Percentiles rank a stretch among this genome's conserved stretches.
phyloP scores from a whole-genome alignment of 106 monocot genomes.

The Dendrobium officinale region DNA sequence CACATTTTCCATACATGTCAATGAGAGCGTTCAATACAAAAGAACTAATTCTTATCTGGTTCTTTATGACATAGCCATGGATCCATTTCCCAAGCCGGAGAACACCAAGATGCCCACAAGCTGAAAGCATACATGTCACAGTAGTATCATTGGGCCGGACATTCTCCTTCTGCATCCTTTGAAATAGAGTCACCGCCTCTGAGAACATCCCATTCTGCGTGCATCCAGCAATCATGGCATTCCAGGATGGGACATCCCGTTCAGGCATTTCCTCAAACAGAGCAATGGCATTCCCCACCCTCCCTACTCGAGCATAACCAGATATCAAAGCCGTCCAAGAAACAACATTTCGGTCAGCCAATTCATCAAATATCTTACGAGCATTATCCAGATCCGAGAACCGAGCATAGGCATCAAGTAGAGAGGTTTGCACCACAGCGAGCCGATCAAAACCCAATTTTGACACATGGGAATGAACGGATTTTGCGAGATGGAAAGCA shows the following conservation, averaged over 20 bases:
- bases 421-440: conserved; percentile 53
- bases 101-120: conserved; percentile 79
- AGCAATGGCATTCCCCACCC: conserved; percentile 45
- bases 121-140: conserved; percentile 55
- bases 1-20: conserved; percentile 97
- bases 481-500: conserved; percentile 12
- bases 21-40: conserved; percentile 71
- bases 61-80: conserved; percentile 55
- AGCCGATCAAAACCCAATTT: conserved; percentile 45
- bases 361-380: conserved; percentile 58
- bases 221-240: conserved; percentile 65
- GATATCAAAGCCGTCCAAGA: conserved; percentile 82
- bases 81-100: conserved; percentile 58
- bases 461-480: conserved; percentile 34
- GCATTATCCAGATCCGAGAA: conserved; percentile 45
- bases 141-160: conserved; percentile 56
- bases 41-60: conserved; percentile 14
- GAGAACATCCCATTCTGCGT: conserved; percentile 78
- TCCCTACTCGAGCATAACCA: conserved; percentile 52
- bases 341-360: conserved; percentile 55
- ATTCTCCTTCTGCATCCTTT: conserved; percentile 40
- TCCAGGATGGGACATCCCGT: conserved; percentile 81
- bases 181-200: conserved; percentile 44
- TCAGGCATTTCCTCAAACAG: conserved; percentile 85
- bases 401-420: conserved; percentile 63